Conservation (phyloP, 345 rosid genomes). For the Sapria himalayana region DNA sequence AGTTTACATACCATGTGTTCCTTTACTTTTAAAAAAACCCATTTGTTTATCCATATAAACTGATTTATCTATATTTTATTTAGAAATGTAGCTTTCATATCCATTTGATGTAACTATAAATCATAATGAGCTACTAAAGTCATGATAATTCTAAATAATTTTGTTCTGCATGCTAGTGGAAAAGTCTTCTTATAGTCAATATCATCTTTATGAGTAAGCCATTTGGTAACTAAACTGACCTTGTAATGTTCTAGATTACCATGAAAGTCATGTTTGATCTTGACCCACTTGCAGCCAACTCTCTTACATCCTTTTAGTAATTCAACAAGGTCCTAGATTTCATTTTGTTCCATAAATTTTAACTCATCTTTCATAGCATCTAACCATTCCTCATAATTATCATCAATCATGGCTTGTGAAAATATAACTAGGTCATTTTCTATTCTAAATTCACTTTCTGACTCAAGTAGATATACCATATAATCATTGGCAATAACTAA, state of each 20-base stretch:
- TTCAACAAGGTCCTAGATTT: not conserved
- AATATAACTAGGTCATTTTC: not conserved
- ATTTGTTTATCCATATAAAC: not conserved
- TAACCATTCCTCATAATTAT: not conserved
- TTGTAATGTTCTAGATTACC: too few species aligned
- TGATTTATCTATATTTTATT: not conserved
- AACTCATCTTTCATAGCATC: not conserved
- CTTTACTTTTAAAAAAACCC: not conserved
- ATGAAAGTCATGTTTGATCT: not conserved
- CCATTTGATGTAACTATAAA: constrained; percentile 2
- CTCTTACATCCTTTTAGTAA: not conserved
- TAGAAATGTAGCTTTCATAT: constrained; percentile 1
- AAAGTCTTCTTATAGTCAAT: not conserved
- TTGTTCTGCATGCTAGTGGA: not conserved
- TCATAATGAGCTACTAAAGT: not conserved
- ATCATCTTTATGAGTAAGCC: not conserved
- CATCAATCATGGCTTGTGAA: not conserved
- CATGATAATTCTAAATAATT: not conserved
- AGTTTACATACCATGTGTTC: not conserved
- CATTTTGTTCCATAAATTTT: not conserved
- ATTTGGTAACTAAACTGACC: too few species aligned
- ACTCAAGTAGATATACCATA: not conserved
- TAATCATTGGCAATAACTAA: not conserved
- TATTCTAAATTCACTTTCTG: not conserved
- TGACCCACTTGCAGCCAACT: not conserved